Base-by-base conservation (phyloP, 2,329 filamentous ascomycete genomes). In the Penicillium hordei region DNA sequence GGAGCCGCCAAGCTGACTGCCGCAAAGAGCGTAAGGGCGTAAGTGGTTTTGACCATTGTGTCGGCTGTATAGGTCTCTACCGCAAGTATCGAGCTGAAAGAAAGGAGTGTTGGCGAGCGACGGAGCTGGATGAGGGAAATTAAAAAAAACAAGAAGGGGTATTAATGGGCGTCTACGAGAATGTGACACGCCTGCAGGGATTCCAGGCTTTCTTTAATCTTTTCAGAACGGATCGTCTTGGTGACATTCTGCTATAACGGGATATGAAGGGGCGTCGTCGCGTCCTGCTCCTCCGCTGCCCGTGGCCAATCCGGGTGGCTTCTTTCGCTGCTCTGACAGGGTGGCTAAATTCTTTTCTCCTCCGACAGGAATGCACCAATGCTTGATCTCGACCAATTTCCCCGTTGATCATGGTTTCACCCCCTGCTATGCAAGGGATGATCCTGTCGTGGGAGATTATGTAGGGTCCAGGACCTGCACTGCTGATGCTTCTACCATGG, bases 1-100 rank as follows among this genome's bases (percentile, higher is more conserved):
- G 65, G 65, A 4, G 62, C 65, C 25, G 65, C 65, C 49, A 67
- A 31, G 44, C 64, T 65, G 58, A 64, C 42, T n/a, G 65, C 65
- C n/a, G 58, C 63, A 42, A 66, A 66, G 21, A 67, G 60, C 40
- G 64, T 62, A 6, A 67, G 55, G 21, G 60, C 64, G 15, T 65
- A 65, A n/a, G 61, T 64, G 45, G 62, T 58, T 49, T 67, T 67
- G 2, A 67, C 65, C 65, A 67, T 66, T 7, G 34, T 66, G 54
- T 45, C 42, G 40, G 33, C 5, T 55, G n/a, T 27, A 17, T 21
- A 13, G 25, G 27, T 38, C 15, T 15, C 17, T 38, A 9, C 29
- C 13, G 33, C 8, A 19, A 34, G 21, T 42, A 29, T 39, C 9
- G 3, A 27, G 2, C n/a, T 45, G 38, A 65, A 62, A 12, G 62